phyloP scores from a whole-genome alignment of 768 basidiomycete genomes.

The Mycena kentingensis region DNA sequence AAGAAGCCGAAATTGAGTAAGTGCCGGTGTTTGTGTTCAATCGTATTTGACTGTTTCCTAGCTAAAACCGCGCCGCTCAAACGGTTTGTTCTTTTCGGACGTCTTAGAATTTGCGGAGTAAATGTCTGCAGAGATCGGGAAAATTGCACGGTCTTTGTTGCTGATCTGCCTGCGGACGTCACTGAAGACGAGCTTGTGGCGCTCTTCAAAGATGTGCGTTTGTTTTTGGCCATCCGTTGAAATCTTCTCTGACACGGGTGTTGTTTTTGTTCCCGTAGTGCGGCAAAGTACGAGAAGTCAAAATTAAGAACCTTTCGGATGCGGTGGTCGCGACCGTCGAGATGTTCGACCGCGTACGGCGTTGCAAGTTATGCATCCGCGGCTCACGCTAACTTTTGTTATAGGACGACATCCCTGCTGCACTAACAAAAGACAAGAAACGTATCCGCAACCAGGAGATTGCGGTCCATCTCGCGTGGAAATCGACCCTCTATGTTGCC shows the following conservation, averaged over 20 bases:
- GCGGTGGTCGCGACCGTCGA: slow-evolving; percentile 84
- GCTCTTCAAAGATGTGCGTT: slow-evolving; percentile 83
- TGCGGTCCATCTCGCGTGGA: slow-evolving; percentile 87
- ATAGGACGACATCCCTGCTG: slow-evolving; percentile 81
- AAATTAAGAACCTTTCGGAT: slow-evolving; percentile 63
- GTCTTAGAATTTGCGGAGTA: background rate
- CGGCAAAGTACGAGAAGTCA: slow-evolving; percentile 82
- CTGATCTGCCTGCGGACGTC: slow-evolving; percentile 58
- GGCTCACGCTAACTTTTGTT: background rate
- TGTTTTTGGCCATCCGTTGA: background rate
- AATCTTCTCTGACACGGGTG: background rate
- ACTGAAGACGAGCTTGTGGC: slow-evolving; percentile 65
- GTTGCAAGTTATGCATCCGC: background rate
- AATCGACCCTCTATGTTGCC: slow-evolving; percentile 91
- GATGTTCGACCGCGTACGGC: slow-evolving; percentile 65
- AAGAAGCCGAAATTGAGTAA: slow-evolving; percentile 69
- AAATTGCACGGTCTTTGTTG: slow-evolving; percentile 88
- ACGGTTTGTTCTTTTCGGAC: slow-evolving; percentile 43
- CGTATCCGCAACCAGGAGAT: slow-evolving; percentile 75
- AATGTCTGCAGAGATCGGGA: slow-evolving; percentile 78
- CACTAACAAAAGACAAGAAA: slow-evolving; percentile 94
- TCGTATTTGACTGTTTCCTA: slow-evolving; percentile 33
- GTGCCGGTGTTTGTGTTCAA: slow-evolving; percentile 22
- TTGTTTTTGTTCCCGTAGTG: slow-evolving; percentile 53
- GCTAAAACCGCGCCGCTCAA: slow-evolving; percentile 53